Evolutionary conservation across 176 grass and related monocot genomes (phyloP).

Genomic region (Phyllostachys edulis): DNA sequence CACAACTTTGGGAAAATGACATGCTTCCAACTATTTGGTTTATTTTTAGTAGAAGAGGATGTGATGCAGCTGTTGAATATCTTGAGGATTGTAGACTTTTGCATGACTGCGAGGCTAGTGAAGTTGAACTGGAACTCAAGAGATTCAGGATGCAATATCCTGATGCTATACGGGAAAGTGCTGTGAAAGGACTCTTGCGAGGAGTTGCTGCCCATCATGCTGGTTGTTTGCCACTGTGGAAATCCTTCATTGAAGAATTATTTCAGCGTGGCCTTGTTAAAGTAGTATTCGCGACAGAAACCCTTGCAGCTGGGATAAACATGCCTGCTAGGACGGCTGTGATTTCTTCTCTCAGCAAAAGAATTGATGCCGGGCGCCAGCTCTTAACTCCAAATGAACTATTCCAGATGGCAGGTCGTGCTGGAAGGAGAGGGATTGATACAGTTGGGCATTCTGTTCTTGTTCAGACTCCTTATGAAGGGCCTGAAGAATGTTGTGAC

Average conservation of each 20-base stretch:
- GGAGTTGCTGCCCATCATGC: constrained; percentile 97
- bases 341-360: constrained; percentile 86
- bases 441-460: constrained; percentile 85
- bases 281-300: constrained; percentile 98
- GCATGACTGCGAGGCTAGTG: constrained; percentile 83
- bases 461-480: constrained; percentile 87
- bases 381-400: constrained; percentile 83
- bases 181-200: constrained; percentile 73
- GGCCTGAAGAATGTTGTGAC: constrained; percentile 81
- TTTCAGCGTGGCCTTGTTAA: constrained; percentile 95
- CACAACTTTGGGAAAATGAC: constrained; percentile 74
- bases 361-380: constrained; percentile 68
- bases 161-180: constrained; percentile 83
- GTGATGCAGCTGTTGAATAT: constrained; percentile 97
- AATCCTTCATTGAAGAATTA: constrained; percentile 94
- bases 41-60: constrained; percentile 98
- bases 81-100: constrained; percentile 92
- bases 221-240: constrained; percentile 97
- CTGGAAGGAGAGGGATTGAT: constrained; percentile 97
- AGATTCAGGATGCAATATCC: constrained; percentile 89
- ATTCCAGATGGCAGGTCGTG: constrained; percentile 96
- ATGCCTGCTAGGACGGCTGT: constrained; percentile 96
- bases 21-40: constrained; percentile 99
- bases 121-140: constrained; percentile 92
- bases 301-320: constrained; percentile 95